Percentiles rank a stretch among this genome's conserved stretches.
These are phyloP conservation scores for Atalantia buxifolia DNA, from an alignment of 345 rosid species.

Conservation along the genomic window DNA sequence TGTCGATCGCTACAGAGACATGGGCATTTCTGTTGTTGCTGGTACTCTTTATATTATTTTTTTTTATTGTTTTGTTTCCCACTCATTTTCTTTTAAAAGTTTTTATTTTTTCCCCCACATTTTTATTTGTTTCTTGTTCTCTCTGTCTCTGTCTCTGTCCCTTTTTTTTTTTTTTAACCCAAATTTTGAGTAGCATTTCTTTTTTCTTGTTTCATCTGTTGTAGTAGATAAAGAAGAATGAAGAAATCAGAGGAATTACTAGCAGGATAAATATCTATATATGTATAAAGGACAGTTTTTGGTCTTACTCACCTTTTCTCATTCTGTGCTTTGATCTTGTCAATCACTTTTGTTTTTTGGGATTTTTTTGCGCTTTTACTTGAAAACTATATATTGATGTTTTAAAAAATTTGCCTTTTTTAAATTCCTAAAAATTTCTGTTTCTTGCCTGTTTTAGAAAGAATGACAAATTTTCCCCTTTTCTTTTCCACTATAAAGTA, in stretches of 20 bases:
- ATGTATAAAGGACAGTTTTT: not conserved
- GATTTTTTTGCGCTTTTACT: not conserved
- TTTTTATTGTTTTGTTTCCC: not conserved
- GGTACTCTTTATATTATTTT: constrained; percentile 36
- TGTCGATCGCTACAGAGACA: constrained; percentile 88
- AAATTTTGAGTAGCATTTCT: not conserved
- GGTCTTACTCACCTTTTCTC: not conserved
- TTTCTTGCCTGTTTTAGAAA: too few relatives aligned
- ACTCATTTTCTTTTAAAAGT: not conserved
- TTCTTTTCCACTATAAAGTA: too few relatives aligned
- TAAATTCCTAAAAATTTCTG: too few relatives aligned
- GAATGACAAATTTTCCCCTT: too few relatives aligned
- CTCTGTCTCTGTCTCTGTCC: too few relatives aligned
- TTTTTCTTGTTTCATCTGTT: not conserved
- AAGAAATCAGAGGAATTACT: too few relatives aligned
- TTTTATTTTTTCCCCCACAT: not conserved
- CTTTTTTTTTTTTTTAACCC: not conserved
- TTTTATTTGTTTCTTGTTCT: not conserved
- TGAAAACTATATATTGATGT: not conserved
- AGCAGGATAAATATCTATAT: too few relatives aligned
- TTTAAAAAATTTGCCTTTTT: not conserved
- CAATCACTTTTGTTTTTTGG: not conserved
- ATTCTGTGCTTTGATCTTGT: not conserved
- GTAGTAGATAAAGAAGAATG: not conserved
- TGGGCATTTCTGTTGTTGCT: constrained; percentile 87